Evolutionary conservation across 108 stramenopile genomes (phyloP), one percentile per base, ranked within the genome.

Genomic region (Nitzschia putrida): DNA sequence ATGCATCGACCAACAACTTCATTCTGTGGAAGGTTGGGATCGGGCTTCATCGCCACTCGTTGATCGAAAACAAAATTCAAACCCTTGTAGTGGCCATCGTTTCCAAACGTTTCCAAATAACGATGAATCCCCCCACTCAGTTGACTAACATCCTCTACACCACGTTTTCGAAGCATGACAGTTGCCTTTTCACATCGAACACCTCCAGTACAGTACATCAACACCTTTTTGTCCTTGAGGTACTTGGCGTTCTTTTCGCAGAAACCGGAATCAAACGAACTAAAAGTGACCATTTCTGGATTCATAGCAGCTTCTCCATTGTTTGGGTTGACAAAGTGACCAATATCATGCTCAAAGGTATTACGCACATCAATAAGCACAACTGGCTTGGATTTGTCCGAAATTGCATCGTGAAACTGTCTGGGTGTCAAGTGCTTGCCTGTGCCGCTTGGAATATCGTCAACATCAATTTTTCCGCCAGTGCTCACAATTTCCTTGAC

Each of bases 131-230:
- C 97, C 7, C 97, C 97, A 34, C 76, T 57, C 45, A 97, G 82
- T 68, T 95, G 94, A 56, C 74, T 66, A 12, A 97, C 89, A 71
- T 93, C 91, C 25, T 87, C 34, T 0, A 87, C 87, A 4, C 85
- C 88, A 18, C 81, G 55, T 57, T 82, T 80, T 57, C 82, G 84
- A 43, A 92, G 55, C 86, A 92, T 88, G 16, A 76, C 85, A 0
- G 81, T 79, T 13, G 91, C 88, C 76, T 92, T 92, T 67, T 88
- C 86, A 44, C 91, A 92, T 13, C 83, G 79, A 16, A 87, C 67
- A 10, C 93, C 95, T 13, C 96, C 96, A 13, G 96, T 97, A 77
- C 96, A 97, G 66, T 97, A 97, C 94, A 97, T 95, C 44, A 97
- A 71, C 14, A 97, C 91, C 68, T 88, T 91, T 70, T 93, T 93